Evolutionary conservation across 306 rosid species (phyloP).

Genomic region (Lithocarpus polystachyus): DNA sequence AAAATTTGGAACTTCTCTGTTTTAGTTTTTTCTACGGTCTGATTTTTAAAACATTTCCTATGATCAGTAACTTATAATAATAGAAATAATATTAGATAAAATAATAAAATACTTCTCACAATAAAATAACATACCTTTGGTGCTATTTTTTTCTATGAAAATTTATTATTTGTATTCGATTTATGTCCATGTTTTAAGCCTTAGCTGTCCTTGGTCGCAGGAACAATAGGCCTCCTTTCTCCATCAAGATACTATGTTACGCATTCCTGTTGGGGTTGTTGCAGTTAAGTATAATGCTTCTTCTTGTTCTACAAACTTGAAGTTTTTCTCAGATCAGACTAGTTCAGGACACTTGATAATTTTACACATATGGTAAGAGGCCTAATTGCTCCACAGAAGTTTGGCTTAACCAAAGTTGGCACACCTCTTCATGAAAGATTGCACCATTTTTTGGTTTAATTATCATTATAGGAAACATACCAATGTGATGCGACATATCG

Average conservation of each 20-base stretch:
- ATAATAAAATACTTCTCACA: too few species aligned
- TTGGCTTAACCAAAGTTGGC: too few species aligned
- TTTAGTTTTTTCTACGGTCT: too few species aligned
- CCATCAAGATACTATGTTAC: constrained; percentile 6
- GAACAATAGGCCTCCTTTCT: constrained; percentile 14
- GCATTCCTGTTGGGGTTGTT: constrained; percentile 2
- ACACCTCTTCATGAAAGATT: too few species aligned
- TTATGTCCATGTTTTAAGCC: not conserved
- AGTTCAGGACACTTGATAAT: not conserved
- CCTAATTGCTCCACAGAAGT: not conserved
- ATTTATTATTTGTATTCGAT: too few species aligned
- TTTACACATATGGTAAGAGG: not conserved
- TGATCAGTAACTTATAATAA: too few species aligned
- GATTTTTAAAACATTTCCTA: too few species aligned
- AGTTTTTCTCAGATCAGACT: not conserved
- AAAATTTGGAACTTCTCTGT: too few species aligned
- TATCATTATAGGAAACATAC: too few species aligned
- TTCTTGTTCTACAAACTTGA: not conserved
- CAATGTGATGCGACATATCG: too few species aligned
- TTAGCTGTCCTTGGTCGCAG: not conserved
- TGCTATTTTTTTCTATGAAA: not conserved
- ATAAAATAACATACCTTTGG: not conserved
- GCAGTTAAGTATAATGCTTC: not conserved
- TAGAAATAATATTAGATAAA: not conserved
- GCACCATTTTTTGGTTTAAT: too few species aligned